phyloP scores from a whole-genome alignment of 345 rosid species.

The Nephelium lappaceum region DNA sequence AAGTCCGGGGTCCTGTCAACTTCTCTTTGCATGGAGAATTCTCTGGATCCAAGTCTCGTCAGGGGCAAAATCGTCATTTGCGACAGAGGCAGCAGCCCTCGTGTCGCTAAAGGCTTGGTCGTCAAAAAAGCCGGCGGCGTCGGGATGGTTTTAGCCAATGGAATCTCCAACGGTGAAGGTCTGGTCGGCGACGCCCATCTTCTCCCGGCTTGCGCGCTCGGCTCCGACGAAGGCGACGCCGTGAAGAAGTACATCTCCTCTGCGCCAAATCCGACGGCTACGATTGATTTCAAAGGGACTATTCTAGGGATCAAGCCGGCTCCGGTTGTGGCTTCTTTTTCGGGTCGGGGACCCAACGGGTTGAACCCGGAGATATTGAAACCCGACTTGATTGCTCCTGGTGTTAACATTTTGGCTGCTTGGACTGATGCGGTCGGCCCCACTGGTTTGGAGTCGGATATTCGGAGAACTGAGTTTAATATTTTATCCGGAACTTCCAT shows the following conservation, averaged over 20 bases:
- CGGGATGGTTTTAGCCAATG: slow-evolving; percentile 85
- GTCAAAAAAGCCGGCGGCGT: slow-evolving; percentile 86
- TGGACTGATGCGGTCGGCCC: slow-evolving; percentile 84
- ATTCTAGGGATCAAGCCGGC: slow-evolving; percentile 77
- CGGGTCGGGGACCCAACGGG: slow-evolving; percentile 73
- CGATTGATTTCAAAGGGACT: slow-evolving; percentile 75
- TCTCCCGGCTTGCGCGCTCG: slow-evolving; percentile 71
- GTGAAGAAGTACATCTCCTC: slow-evolving; percentile 58
- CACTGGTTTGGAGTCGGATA: slow-evolving; percentile 66
- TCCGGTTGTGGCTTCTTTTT: slow-evolving; percentile 84
- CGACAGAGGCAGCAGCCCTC: slow-evolving; percentile 73
- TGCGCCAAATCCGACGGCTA: slow-evolving; percentile 41
- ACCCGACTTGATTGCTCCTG: slow-evolving; percentile 82
- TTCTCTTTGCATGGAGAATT: slow-evolving; percentile 78
- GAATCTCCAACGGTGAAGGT: slow-evolving; percentile 80
- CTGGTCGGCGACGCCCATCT: slow-evolving; percentile 82
- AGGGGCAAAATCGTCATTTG: slow-evolving; percentile 80
- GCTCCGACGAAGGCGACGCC: slow-evolving; percentile 68
- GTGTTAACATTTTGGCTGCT: slow-evolving; percentile 80
- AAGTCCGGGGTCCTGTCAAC: slow-evolving; percentile 57
- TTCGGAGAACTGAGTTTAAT: slow-evolving; percentile 70
- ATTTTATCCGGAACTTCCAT: slow-evolving; percentile 85
- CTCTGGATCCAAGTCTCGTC: slow-evolving; percentile 60
- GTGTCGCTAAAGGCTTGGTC: slow-evolving; percentile 80
- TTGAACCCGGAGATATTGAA: slow-evolving; percentile 75